Conservation (phyloP, 352 stramenopile species). For the Globisporangium barbulae region DNA sequence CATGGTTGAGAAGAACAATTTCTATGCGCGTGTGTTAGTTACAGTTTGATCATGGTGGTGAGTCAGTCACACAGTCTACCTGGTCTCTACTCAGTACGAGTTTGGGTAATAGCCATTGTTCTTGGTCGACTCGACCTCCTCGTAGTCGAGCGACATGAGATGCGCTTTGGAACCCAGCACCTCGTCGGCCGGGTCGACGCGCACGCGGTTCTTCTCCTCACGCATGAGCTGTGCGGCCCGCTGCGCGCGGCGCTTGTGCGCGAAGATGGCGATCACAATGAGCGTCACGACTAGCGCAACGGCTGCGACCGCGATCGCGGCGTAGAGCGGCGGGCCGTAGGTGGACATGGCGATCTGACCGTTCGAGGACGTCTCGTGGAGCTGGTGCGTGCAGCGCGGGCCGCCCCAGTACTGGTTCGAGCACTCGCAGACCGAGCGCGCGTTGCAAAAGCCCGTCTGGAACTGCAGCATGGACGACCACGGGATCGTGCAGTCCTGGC, state of each 20-base stretch:
- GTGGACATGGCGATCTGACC: slow-evolving; percentile 10
- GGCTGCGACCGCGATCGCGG: slow-evolving; percentile 22
- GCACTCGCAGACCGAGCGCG: slow-evolving; percentile 46
- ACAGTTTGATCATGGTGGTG: neutral
- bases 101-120: slow-evolving; percentile 28
- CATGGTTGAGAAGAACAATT: neutral
- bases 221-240: slow-evolving; percentile 26
- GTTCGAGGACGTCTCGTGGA: slow-evolving; percentile 18
- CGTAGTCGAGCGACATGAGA: slow-evolving; percentile 20
- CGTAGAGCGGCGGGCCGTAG: slow-evolving; percentile 31
- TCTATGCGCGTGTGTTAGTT: slow-evolving; percentile 2
- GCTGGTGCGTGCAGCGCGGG: slow-evolving; percentile 57
- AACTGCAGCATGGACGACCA: slow-evolving; percentile 37
- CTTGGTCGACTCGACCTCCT: slow-evolving; percentile 26
- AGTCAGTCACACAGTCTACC: neutral
- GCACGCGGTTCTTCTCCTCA: slow-evolving; percentile 37
- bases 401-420: slow-evolving; percentile 58
- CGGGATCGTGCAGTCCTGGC: slow-evolving; percentile 58
- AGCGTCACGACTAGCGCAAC: slow-evolving; percentile 35
- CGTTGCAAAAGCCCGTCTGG: slow-evolving; percentile 52
- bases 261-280: slow-evolving; percentile 41
- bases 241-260: slow-evolving; percentile 29
- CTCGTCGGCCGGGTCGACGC: slow-evolving; percentile 24
- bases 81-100: slow-evolving; percentile 14
- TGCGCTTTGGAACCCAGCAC: slow-evolving; percentile 27